A percentile compares a stretch with the other conserved stretches of the same genome.
Conservation (phyloP, 306 rosid genomes). For the Corylus heterophylla region DNA sequence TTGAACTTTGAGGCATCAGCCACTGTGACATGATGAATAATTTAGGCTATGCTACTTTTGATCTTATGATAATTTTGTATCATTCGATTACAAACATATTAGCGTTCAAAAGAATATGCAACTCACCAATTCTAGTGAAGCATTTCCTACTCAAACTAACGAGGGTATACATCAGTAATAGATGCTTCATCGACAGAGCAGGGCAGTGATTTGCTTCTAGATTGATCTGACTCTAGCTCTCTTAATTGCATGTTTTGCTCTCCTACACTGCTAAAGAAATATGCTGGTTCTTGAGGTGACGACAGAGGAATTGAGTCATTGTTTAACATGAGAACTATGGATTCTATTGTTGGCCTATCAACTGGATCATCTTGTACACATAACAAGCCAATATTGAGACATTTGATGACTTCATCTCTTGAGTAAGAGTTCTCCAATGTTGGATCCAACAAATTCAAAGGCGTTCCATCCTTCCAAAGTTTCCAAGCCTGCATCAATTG, state of each 20-base stretch:
- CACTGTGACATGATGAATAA: too few species aligned
- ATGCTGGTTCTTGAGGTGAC: constrained; percentile 34
- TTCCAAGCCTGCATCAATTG: constrained; percentile 22
- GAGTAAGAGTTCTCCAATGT: background rate
- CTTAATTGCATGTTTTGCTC: background rate
- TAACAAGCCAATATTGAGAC: constrained; percentile 16
- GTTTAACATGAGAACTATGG: constrained; percentile 13
- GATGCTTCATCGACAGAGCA: constrained; percentile 6
- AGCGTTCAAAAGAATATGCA: background rate
- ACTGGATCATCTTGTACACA: constrained; percentile 24
- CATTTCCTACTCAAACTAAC: background rate
- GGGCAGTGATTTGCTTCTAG: background rate
- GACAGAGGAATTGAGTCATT: constrained; percentile 36
- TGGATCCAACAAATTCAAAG: constrained; percentile 19
- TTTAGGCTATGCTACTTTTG: too few species aligned
- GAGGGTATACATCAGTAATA: constrained; percentile 8
- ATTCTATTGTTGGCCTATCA: constrained; percentile 21
- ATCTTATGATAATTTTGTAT: too few species aligned
- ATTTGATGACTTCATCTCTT: constrained; percentile 8
- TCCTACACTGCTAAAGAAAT: constrained; percentile 18
- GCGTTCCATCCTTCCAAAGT: background rate
- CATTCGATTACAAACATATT: too few species aligned
- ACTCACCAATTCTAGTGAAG: background rate
- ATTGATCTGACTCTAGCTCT: background rate
- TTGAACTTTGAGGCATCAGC: too few species aligned